Base-by-base conservation (phyloP, 768 basidiomycete species). In the Clavaria fumosa region DNA sequence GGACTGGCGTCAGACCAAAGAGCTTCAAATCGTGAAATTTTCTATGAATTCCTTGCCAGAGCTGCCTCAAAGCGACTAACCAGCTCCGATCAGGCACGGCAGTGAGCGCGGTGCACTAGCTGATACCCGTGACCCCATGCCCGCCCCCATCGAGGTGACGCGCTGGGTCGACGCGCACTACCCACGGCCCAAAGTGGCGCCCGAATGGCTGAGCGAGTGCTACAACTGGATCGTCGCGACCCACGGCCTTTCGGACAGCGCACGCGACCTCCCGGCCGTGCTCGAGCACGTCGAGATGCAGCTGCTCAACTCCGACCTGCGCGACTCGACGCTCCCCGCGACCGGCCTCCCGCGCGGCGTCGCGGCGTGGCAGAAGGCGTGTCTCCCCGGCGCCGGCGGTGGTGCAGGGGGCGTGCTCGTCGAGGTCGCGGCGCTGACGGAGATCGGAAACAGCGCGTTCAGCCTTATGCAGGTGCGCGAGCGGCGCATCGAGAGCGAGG, bases 371-470 rank as follows among this genome's bases (percentile, higher is more conserved):
- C 53, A 58, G 18, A 62, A 66, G 14, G 54, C 50, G 10, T 46
- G 45, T 4, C 52, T 67, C 2, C 48, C 53, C 7, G 59, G 61
- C 1, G 50, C 60, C 4, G 72, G 78, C 1, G 56, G 10, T 7
- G 59, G 61, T 0, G 50, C 60, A 4, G 72, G 78, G 1, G 56
- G 10, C 32, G 37, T 83, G 22, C 70, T 86, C 24, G 78, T 90
- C 7, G 79, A 95, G 49, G 68, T 95, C 19, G 56, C 62, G 12
- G 64, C 70, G 10, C 69, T 93, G n/a, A 83, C 74, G 12, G 91
- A 96, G 39, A 77, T 95, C 15, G 84, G 78, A 0, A 60, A 70
- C 31, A 88, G 88, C 45, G 91, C 90, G 0, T 83, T 86, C 49
- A 73, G 63, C 36, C 64, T 95, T 12, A 67, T 78, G 42, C 81